Base-by-base conservation (phyloP, 805 yeast species). In the Sugiyamaella lignohabitans region DNA sequence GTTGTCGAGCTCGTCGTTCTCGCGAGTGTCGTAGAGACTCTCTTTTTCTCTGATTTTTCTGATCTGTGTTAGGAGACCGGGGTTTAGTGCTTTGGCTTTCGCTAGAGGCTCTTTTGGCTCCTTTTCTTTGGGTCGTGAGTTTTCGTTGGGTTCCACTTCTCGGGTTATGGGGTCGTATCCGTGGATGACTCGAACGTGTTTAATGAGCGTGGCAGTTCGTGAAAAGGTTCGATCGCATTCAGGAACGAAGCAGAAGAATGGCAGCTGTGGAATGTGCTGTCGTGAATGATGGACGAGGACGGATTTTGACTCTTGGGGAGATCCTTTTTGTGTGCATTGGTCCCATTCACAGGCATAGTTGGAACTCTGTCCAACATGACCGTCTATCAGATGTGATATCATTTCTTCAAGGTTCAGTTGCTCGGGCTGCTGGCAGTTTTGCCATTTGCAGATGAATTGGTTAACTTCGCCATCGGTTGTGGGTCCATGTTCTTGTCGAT, bases 201-300 rank as follows among this genome's bases (percentile, higher is more conserved):
- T 75, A 17, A 80, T 73, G 50, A 84, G 68, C 1, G 82, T 84
- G 51, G 79, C 84, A 0, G 80, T 68, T 45, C 83, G 61, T 0
- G 78, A 72, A 57, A 80, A 82, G 39, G 72, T 72, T 51, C 75
- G 71, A 43, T 72, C 74, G 61, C 91, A 84, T 53, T 80, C 85
- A 1, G 85, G 85, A 11, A 81, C 66, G 1, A 75, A 70, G 60
- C 91, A 84, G 54, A 69, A 74, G 53, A 74, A 80, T 30, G 86
- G 86, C 55, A 73, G 73, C 55, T 82, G 84, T 1, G 83, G 80
- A 0, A 84, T 77, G 59, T 84, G 91, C 1, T 77, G 70, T 46
- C 86, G 61, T 53, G 81, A 67, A 58, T 83, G 91, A 0, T 83
- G 70, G 0, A 79, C 68, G 27, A 84, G 67, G 1, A 83, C 81